These are phyloP conservation scores for Saccharomycopsis fodiens DNA, from an alignment of 805 yeast species.

Conservation along the genomic window DNA sequence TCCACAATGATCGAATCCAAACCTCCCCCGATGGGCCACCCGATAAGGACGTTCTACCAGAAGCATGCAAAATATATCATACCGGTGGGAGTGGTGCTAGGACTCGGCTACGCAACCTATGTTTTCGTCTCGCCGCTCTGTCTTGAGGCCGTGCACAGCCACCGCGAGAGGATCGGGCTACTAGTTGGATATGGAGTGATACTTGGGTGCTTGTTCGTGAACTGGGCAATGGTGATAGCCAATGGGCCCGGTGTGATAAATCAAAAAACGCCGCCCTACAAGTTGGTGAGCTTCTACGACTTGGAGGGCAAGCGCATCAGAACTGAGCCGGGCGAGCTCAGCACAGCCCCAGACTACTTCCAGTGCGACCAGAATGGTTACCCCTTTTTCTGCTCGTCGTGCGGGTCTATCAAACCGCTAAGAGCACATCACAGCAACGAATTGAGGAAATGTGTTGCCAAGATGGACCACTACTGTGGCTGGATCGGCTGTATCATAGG, in stretches of 20 bases:
- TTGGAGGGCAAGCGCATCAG: conserved; percentile 8
- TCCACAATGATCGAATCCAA: neutral
- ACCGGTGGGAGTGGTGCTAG: conserved; percentile 8
- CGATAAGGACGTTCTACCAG: neutral
- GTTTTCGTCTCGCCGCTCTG: conserved; percentile 8
- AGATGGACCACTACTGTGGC: conserved; percentile 78
- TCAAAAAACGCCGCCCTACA: conserved; percentile 14
- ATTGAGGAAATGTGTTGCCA: conserved; percentile 50
- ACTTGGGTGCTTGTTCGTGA: conserved; percentile 4
- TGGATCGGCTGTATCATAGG: conserved; percentile 76
- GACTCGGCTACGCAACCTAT: conserved; percentile 10
- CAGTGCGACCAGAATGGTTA: conserved; percentile 65
- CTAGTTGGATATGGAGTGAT: conserved; percentile 12
- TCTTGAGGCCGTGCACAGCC: neutral
- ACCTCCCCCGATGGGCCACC: neutral
- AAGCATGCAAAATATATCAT: neutral
- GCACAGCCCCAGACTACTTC: conserved; percentile 45
- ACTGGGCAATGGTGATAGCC: conserved; percentile 16
- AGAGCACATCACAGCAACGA: conserved; percentile 66
- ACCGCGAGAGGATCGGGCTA: conserved; percentile 1
- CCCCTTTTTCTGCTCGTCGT: conserved; percentile 67
- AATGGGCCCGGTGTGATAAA: conserved; percentile 16
- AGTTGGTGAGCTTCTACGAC: conserved; percentile 14
- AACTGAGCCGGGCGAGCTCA: neutral
- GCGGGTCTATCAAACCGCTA: conserved; percentile 57